Evolutionary conservation across 192 early-diverging fungal genomes (phyloP).

Genomic region (Mortierella hygrophila): DNA sequence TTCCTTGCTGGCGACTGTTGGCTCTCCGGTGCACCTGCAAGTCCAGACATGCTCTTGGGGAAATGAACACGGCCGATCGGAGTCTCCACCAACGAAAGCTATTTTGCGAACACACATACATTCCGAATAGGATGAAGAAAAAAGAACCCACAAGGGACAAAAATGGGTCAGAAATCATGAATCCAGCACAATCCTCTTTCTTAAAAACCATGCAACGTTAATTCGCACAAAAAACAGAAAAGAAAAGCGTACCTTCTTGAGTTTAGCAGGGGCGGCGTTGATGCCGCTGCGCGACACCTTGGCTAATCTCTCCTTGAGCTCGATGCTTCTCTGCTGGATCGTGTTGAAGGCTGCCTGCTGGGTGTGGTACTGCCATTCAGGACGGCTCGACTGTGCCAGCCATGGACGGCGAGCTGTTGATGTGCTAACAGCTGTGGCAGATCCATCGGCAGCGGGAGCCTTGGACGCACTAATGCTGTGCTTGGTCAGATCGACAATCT

Average conservation of each 20-base stretch:
- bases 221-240: not conserved
- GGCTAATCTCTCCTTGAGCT: conserved; percentile 57
- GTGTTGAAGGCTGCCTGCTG: conserved; percentile 68
- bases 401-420: conserved; percentile 49
- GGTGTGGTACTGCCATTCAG: conserved; percentile 68
- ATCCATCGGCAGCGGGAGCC: conserved; percentile 1
- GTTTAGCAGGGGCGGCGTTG: conserved; percentile 19
- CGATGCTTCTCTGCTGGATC: conserved; percentile 64
- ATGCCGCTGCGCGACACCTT: conserved; percentile 33
- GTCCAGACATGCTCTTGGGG: conserved; percentile 32
- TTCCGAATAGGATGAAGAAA: not conserved
- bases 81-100: conserved; percentile 43
- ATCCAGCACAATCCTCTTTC: not conserved
- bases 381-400: conserved; percentile 59
- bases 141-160: not conserved
- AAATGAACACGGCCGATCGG: conserved; percentile 47
- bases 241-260: conserved; percentile 41
- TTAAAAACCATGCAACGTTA: not conserved
- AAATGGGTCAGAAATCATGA: not conserved
- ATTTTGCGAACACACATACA: not conserved
- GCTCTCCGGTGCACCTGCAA: conserved; percentile 35
- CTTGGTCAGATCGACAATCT: conserved; percentile 62
- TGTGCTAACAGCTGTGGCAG: not conserved
- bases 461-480: conserved; percentile 16
- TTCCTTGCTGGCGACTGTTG: conserved; percentile 19